Evolutionary conservation across 164 flowering plant genomes (phyloP), one percentile per base, ranked within the genome.

Genomic region (Berberis vulgaris): DNA sequence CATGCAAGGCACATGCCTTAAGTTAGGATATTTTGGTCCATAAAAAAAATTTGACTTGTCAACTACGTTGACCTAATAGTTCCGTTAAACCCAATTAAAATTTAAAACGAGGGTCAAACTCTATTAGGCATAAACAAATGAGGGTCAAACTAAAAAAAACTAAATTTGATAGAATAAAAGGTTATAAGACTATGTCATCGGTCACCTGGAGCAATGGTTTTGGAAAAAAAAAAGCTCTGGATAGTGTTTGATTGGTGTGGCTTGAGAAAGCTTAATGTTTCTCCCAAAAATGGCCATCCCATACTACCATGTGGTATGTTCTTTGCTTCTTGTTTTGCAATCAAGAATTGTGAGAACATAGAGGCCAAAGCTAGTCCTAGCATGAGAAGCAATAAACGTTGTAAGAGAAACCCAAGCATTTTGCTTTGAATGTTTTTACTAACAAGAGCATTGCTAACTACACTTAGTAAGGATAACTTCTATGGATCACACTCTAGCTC

Each of bases 231-330:
- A 72, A 83, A 91, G 59, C 9, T 55, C 40, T 93, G 93, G 2
- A 74, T 40, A 38, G 89, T 73, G 70, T 73, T 75, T 43, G 97
- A 88, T 41, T 63, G 61, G 68, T 91, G 97, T 40, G 97, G 93
- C 65, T 77, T 81, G 69, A 88, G 80, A 69, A 75, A 84, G 61
- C 69, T 67, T 45, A 81, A 73, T 39, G 96, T 91, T 61, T 91
- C 89, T 9, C 97, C 97, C 3, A 77, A 1, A 3, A 86, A 64
- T 42, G 95, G 96, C 86, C 82, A 86, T 12, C 96, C 93, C 86
- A 84, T 78, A 79, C 67, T 81, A 1, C 97, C 97, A 55, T 57
- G 61, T 43, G 92, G 95, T 45, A 79, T 58, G 38, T 72, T 71
- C 60, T 60, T 45, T 9, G 64, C 80, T 42, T 68, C 49, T 65